A percentile compares a stretch with the other conserved stretches of the same genome.
phyloP scores from a whole-genome alignment of 2,329 filamentous ascomycete genomes.

The Alternaria atra region DNA sequence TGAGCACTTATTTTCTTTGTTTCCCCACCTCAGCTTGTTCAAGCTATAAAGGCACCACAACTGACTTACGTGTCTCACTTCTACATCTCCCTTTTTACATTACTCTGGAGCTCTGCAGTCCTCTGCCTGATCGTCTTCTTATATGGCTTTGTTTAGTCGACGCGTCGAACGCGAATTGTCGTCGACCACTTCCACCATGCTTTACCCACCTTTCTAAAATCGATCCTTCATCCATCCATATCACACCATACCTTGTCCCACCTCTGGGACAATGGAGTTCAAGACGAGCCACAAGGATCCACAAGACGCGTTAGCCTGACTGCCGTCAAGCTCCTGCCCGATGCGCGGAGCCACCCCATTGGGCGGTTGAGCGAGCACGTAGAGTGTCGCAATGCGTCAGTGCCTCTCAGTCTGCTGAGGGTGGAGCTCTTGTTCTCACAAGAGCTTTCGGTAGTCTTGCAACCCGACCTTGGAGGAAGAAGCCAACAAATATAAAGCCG shows the following conservation, averaged over 20 bases:
- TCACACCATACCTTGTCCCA: background rate
- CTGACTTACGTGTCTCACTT: background rate
- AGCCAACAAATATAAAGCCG: conserved; percentile 45
- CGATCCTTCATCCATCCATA: background rate
- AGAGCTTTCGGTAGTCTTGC: conserved; percentile 32
- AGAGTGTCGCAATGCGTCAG: background rate
- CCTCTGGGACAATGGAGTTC: background rate
- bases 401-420: conserved; percentile 24
- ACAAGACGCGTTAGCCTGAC: background rate
- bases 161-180: conserved; percentile 1
- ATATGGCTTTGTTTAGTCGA: background rate
- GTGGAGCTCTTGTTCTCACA: conserved; percentile 30
- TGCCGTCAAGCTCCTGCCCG: background rate
- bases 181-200: background rate
- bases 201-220: background rate
- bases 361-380: background rate
- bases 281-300: background rate
- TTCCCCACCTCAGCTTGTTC: background rate
- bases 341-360: background rate
- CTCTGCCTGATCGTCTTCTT: background rate
- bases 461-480: conserved; percentile 38
- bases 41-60: background rate
- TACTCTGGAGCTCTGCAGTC: background rate
- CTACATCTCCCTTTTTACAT: background rate
- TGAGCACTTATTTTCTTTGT: conserved; percentile 11